Evolutionary conservation across 2,329 filamentous ascomycete genomes (phyloP).

Genomic region (Hortaea sp.): DNA sequence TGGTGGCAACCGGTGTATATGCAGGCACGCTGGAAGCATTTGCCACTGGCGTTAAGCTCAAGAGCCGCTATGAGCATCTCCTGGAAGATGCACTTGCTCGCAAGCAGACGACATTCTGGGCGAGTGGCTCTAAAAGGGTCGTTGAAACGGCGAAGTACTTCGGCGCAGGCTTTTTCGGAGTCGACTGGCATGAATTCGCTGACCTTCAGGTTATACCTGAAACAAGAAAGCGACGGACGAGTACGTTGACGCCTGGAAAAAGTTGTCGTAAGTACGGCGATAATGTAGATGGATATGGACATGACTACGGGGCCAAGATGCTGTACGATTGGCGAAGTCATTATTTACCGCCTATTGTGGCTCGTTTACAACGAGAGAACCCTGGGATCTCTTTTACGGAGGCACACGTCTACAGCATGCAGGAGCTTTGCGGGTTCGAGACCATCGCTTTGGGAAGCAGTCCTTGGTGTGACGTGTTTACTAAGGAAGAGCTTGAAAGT

Average conservation of each 20-base stretch:
- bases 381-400: conserved; percentile 34
- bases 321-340: conserved; percentile 37
- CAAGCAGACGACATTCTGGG: conserved; percentile 40
- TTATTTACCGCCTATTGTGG: conserved; percentile 39
- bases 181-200: conserved; percentile 34
- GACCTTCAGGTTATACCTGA: conserved; percentile 46
- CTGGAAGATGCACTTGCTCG: conserved; percentile 21
- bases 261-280: conserved; percentile 33
- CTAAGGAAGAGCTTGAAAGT: conserved; percentile 31
- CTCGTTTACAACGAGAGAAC: conserved; percentile 35
- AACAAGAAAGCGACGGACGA: conserved; percentile 36
- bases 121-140: conserved; percentile 44
- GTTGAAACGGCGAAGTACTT: conserved; percentile 49
- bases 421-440: conserved; percentile 53
- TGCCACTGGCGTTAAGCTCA: conserved; percentile 43
- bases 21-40: conserved; percentile 46
- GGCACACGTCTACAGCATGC: conserved; percentile 48
- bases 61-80: conserved; percentile 43
- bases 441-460: conserved; percentile 43
- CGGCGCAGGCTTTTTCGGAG: conserved; percentile 44
- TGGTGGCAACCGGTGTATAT: conserved; percentile 47
- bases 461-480: conserved; percentile 49
- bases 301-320: conserved; percentile 40
- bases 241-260: conserved; percentile 48
- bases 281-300: conserved; percentile 31